phyloP scores from a whole-genome alignment of 345 rosid genomes.

The Schrenkiella parvula region DNA sequence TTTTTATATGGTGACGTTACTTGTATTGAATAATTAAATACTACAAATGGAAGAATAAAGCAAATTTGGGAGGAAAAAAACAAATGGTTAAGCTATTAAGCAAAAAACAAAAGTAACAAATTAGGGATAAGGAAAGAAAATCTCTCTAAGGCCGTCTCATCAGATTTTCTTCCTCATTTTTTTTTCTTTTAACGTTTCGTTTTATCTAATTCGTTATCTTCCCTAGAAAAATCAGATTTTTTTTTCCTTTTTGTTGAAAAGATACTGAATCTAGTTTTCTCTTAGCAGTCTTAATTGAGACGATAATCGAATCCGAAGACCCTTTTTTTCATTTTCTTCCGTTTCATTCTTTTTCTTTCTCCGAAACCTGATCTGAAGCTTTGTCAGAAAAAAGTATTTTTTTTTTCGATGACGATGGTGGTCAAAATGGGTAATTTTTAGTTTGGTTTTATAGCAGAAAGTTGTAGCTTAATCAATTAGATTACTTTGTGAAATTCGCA shows the following conservation, averaged over 20 bases:
- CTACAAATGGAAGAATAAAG: not conserved
- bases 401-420: not conserved
- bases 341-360: not conserved
- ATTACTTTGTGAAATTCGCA: not conserved
- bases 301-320: constrained; percentile 15
- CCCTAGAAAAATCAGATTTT: not conserved
- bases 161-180: constrained; percentile 9
- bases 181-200: constrained; percentile 1
- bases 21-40: not conserved
- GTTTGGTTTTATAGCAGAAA: not conserved
- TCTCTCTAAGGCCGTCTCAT: constrained; percentile 5
- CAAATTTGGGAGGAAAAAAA: not conserved
- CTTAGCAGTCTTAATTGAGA: constrained; percentile 10
- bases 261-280: constrained; percentile 17
- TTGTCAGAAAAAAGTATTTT: constrained; percentile 16
- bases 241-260: not conserved
- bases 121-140: constrained; percentile 29
- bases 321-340: not conserved
- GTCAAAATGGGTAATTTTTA: constrained; percentile 1
- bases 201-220: constrained; percentile 21
- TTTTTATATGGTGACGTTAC: constrained; percentile 10
- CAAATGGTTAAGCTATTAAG: not conserved
- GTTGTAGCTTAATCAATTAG: constrained; percentile 5
- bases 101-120: not conserved
- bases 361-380: constrained; percentile 19